phyloP scores from a whole-genome alignment of 2,329 filamentous ascomycete species.

The Neonectria faginata region DNA sequence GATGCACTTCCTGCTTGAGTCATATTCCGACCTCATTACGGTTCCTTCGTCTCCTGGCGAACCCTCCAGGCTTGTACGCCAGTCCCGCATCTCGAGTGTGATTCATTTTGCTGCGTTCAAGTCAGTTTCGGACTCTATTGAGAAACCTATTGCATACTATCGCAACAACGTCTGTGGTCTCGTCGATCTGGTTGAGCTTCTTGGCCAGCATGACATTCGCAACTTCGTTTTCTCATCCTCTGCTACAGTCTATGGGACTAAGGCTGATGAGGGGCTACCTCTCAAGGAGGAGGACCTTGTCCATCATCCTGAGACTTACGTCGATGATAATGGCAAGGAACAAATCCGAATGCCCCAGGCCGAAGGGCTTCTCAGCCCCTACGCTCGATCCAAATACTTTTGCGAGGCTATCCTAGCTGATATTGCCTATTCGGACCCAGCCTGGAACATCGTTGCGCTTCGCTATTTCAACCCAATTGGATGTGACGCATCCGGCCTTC shows the following conservation, averaged over 20 bases:
- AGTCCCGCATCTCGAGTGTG: conserved; percentile 57
- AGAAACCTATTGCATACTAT: conserved; percentile 71
- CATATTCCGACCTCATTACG: conserved; percentile 43
- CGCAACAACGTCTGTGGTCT: conserved; percentile 75
- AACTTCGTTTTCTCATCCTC: conserved; percentile 77
- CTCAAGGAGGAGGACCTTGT: conserved; percentile 59
- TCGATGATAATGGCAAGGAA: conserved; percentile 53
- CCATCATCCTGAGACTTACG: conserved; percentile 58
- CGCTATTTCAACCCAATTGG: conserved; percentile 78
- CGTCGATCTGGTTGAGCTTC: conserved; percentile 68
- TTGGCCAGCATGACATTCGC: conserved; percentile 71
- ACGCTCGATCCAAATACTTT: conserved; percentile 75
- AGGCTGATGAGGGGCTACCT: conserved; percentile 62
- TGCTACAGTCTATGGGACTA: conserved; percentile 73
- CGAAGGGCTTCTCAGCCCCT: conserved; percentile 72
- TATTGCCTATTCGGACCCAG: conserved; percentile 68
- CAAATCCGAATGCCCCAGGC: conserved; percentile 42
- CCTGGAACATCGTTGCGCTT: conserved; percentile 73
- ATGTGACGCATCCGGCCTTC: conserved; percentile 71
- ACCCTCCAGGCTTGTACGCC: conserved; percentile 8
- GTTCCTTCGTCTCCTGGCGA: conserved; percentile 20
- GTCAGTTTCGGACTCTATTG: conserved; percentile 73
- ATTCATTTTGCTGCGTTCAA: conserved; percentile 78
- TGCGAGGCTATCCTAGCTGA: conserved; percentile 75
- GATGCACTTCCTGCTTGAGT: conserved; percentile 53